These are phyloP conservation scores for Chimonanthus salicifolius DNA, from an alignment of 164 flowering plant species.

Conservation along the genomic window DNA sequence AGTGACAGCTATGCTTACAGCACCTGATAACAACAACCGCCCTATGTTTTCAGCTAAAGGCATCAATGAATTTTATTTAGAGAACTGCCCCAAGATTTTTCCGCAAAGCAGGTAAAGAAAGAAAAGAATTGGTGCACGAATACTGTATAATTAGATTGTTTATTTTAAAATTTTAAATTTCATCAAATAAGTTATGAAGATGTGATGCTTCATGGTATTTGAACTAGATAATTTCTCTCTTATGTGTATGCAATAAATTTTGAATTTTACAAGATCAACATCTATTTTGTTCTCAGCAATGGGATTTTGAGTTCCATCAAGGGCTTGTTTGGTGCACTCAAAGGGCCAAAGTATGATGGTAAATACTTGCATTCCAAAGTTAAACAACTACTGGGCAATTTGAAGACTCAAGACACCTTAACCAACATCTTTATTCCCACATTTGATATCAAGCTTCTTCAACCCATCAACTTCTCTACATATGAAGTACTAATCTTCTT, in stretches of 20 bases:
- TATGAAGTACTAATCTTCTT: constrained; percentile 8
- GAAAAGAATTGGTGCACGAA: background rate
- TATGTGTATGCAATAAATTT: too few relatives aligned
- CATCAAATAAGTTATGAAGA: too few relatives aligned
- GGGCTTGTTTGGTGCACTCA: constrained; percentile 1
- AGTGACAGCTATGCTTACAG: constrained; percentile 29
- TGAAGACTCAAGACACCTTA: constrained; percentile 12
- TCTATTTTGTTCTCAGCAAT: background rate
- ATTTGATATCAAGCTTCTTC: constrained; percentile 20
- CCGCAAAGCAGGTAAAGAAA: constrained; percentile 18
- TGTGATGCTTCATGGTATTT: too few relatives aligned
- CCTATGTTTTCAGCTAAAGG: constrained; percentile 42
- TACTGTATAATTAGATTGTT: too few relatives aligned
- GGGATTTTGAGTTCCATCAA: background rate
- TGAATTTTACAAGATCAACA: background rate
- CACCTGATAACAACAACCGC: constrained; percentile 29
- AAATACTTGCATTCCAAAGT: constrained; percentile 9
- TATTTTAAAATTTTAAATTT: background rate
- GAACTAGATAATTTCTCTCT: too few relatives aligned
- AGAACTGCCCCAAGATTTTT: constrained; percentile 31
- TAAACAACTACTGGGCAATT: constrained; percentile 11
- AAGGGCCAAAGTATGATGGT: constrained; percentile 21
- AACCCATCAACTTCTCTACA: constrained; percentile 30
- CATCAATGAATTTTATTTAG: constrained; percentile 25
- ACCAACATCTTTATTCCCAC: constrained; percentile 18